phyloP scores from a whole-genome alignment of 2,329 filamentous ascomycete species.

The Cadophora malorum region DNA sequence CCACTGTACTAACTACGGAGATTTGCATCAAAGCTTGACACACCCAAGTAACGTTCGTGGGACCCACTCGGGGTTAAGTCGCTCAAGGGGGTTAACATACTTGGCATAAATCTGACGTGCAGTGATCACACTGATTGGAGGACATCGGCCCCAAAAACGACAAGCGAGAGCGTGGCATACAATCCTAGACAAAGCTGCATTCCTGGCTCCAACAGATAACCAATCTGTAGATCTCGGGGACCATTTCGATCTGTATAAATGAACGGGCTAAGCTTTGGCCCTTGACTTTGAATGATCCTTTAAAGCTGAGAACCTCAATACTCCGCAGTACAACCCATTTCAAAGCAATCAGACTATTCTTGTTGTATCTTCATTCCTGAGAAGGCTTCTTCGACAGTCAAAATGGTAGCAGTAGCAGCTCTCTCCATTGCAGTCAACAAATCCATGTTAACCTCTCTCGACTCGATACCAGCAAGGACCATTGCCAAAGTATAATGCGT shows the following conservation, averaged over 20 bases:
- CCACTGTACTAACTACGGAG: too few relatives aligned
- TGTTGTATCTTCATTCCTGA: neutral
- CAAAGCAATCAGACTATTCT: neutral
- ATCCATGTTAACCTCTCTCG: neutral
- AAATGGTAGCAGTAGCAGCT: neutral
- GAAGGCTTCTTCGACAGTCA: neutral
- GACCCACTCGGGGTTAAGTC: neutral
- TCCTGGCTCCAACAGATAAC: neutral
- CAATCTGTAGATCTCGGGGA: neutral
- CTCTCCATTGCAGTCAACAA: conserved; percentile 1
- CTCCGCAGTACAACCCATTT: too few relatives aligned
- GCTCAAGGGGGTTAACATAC: neutral
- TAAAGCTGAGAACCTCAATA: neutral
- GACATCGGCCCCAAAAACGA: neutral
- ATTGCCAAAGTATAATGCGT: neutral
- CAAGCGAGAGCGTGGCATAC: neutral
- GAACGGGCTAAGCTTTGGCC: too few relatives aligned
- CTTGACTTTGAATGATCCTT: too few relatives aligned
- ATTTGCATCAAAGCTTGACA: too few relatives aligned
- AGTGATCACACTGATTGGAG: neutral
- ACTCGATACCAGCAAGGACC: neutral
- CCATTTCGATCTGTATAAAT: neutral
- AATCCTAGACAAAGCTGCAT: neutral
- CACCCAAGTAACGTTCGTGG: too few relatives aligned
- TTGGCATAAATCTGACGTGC: neutral